Percentiles rank a stretch among this genome's conserved stretches.
These are phyloP conservation scores for Suillus tomentosus DNA, from an alignment of 768 basidiomycete species.

Conservation along the genomic window DNA sequence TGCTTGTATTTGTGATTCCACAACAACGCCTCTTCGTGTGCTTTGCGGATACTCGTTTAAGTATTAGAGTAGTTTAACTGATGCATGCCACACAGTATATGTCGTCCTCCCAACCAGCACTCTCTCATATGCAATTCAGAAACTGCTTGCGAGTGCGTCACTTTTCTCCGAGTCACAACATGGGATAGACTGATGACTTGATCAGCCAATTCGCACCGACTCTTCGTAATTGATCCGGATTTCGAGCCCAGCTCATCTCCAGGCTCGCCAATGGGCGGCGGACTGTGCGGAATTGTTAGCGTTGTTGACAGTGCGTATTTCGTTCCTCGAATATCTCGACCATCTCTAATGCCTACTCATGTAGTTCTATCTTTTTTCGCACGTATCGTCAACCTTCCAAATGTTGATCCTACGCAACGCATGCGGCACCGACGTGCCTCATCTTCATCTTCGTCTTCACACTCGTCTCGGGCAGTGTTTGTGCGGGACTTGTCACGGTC, in stretches of 20 bases:
- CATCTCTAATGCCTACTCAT: slow-evolving; percentile 8
- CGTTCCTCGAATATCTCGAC: background rate
- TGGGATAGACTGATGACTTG: background rate
- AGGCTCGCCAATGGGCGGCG: slow-evolving; percentile 41
- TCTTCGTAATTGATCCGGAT: slow-evolving; percentile 72
- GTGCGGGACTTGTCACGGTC: slow-evolving; percentile 7
- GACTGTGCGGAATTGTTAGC: slow-evolving; percentile 76
- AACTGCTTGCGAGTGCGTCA: slow-evolving; percentile 76
- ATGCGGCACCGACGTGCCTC: slow-evolving; percentile 80
- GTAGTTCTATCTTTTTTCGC: slow-evolving; percentile 81
- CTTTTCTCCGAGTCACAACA: background rate
- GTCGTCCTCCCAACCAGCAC: slow-evolving; percentile 67
- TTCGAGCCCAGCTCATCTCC: slow-evolving; percentile 52
- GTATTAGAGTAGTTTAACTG: background rate
- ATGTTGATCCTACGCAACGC: slow-evolving; percentile 77
- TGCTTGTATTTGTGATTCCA: background rate
- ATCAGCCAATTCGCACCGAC: slow-evolving; percentile 74
- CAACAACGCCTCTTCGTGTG: background rate
- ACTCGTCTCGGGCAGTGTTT: slow-evolving; percentile 28
- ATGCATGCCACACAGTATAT: slow-evolving; percentile 52
- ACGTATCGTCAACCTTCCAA: slow-evolving; percentile 66
- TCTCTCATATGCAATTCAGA: slow-evolving; percentile 73
- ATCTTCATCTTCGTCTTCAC: slow-evolving; percentile 69
- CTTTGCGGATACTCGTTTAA: background rate
- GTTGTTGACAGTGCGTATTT: slow-evolving; percentile 70